phyloP scores from a whole-genome alignment of 2,329 filamentous ascomycete genomes.

The Alternaria angustiovoidea region DNA sequence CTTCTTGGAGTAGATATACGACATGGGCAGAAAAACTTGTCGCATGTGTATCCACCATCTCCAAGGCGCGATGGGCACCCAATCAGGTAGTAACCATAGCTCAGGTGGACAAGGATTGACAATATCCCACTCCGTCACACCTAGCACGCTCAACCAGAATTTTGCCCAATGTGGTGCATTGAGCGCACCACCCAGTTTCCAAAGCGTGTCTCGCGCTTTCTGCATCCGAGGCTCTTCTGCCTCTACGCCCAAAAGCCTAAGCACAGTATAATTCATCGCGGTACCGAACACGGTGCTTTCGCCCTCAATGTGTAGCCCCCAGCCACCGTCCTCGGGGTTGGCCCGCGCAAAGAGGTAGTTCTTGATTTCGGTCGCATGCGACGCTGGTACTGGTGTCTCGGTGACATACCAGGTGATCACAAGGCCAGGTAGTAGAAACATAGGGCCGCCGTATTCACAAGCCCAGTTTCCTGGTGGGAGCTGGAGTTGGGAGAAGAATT shows the following conservation, averaged over 20 bases:
- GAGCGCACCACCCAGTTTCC: constrained; percentile 84
- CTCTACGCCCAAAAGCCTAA: constrained; percentile 83
- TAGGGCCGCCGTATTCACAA: constrained; percentile 96
- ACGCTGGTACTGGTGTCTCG: constrained; percentile 81
- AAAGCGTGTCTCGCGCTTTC: constrained; percentile 81
- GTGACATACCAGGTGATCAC: constrained; percentile 90
- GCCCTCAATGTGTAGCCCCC: constrained; percentile 95
- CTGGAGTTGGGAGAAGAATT: constrained; percentile 90
- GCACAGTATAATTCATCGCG: constrained; percentile 81
- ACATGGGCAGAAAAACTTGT: constrained; percentile 94
- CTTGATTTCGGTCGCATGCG: constrained; percentile 85
- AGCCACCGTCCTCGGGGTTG: constrained; percentile 88
- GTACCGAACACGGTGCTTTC: constrained; percentile 93
- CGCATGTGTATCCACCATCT: constrained; percentile 99
- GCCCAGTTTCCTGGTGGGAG: constrained; percentile 91
- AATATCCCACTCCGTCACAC: constrained; percentile 85
- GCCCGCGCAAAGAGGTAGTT: constrained; percentile 90
- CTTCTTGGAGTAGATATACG: constrained; percentile 83
- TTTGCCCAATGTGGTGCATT: constrained; percentile 96
- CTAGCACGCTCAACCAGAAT: constrained; percentile 88
- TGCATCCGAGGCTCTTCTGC: constrained; percentile 85
- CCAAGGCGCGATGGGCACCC: constrained; percentile 89
- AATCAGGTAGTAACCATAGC: constrained; percentile 90
- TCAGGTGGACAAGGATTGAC: constrained; percentile 95
- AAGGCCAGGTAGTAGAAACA: constrained; percentile 90